Conservation (phyloP, 208 protist genomes). For the Leishmania braziliensis region DNA sequence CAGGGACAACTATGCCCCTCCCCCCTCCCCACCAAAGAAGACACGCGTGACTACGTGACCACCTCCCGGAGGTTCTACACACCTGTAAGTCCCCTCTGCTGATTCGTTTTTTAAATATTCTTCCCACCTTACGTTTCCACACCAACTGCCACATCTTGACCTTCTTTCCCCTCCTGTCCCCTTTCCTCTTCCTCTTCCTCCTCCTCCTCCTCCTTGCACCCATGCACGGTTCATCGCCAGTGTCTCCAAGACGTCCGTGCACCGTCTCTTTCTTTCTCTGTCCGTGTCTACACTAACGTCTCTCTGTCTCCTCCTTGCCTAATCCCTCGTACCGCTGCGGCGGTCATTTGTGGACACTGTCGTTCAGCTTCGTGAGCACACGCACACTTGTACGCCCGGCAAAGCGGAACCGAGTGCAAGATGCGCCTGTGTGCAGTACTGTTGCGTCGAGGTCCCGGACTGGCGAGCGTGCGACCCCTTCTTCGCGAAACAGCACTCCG, state of each 20-base stretch:
- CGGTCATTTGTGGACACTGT: background rate
- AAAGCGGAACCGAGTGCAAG: background rate
- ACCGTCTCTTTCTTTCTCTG: background rate
- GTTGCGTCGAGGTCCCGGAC: background rate
- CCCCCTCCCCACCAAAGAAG: background rate
- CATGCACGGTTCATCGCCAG: background rate
- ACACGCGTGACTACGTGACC: background rate
- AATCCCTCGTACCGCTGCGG: too few relatives aligned
- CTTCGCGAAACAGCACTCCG: slow-evolving; percentile 11
- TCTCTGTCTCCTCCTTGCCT: background rate
- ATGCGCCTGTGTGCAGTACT: slow-evolving; percentile 16
- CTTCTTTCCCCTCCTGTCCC: background rate
- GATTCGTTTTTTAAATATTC: background rate
- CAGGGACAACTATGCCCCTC: background rate
- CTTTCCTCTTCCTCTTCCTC: background rate
- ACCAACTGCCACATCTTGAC: background rate
- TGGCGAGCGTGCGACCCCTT: slow-evolving; percentile 3
- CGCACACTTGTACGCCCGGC: background rate
- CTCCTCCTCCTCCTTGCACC: background rate
- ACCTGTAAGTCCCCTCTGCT: background rate
- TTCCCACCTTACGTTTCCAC: background rate
- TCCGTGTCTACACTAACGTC: background rate
- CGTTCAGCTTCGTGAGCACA: background rate
- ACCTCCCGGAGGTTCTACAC: background rate
- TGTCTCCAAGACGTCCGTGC: background rate